Evolutionary conservation across 805 yeast genomes (phyloP), one percentile per base, ranked within the genome.

Genomic region (Hanseniaspora jakobsenii): DNA sequence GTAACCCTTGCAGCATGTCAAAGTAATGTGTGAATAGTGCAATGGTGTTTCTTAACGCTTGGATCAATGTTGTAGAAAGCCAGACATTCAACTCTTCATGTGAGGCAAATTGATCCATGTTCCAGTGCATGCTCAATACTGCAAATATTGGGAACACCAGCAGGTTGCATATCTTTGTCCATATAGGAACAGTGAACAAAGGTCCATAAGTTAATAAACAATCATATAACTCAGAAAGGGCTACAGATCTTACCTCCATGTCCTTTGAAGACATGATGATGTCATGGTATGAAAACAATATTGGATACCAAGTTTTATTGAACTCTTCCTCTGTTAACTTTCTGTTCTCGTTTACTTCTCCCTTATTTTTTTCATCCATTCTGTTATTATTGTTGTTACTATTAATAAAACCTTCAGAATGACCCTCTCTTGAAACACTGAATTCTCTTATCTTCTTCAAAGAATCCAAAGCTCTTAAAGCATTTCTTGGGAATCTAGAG

Each of bases 21-120:
- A 87, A 91, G 62, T 82, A 89, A 50, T 78, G 81, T 0, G 86
- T 73, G 56, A 89, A 82, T 47, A 91, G 66, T 1, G 82, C 78
- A 53, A 89, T 78, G 78, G 86, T 73, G 55, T 83, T 83, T 59
- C 93, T 76, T 57, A 93, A 67, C 0, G 97, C 97, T 62, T 91
- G 98, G 50, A 93, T 86, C 61, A 91, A 71, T 1, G 99, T 91
- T 0, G 98, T 87, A 0, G 95, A 85, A 38, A 91, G 66, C 99
- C 99, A 91, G 12, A 93, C 94, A 38, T 95, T 83, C 52, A 85
- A 62, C 49, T 82, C 93, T 59, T 89, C 98, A 52, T 78, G 82
- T 43, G 72, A 73, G 51, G 73, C 75, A 51, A 73, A 75, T 48
- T 75, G 75, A 49, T 73, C 72, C 47, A 79, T 71, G 55, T 78